Conservation (phyloP, 1,284 basidiomycete genomes). For the Ganoderma boninense region DNA sequence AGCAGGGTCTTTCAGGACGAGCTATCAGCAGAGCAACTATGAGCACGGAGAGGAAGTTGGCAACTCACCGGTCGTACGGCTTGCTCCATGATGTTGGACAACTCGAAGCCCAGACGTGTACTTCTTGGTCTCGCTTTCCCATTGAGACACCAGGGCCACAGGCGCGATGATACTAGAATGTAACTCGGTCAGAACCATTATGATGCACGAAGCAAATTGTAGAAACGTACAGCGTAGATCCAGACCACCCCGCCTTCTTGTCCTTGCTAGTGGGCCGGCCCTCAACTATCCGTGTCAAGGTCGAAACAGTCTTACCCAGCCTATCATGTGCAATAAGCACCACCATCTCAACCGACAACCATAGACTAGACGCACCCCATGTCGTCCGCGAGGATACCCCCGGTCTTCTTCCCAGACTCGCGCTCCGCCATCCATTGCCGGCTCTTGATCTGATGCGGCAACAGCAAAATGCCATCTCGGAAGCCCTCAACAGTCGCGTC, state of each 20-base stretch:
- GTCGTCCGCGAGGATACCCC: slow-evolving; percentile 94
- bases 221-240: slow-evolving; percentile 73
- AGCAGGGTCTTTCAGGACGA: slow-evolving; percentile 57
- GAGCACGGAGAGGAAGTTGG: no score
- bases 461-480: slow-evolving; percentile 68
- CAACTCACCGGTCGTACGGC: slow-evolving; percentile 68
- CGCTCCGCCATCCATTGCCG: slow-evolving; percentile 89
- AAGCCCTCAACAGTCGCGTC: slow-evolving; percentile 81
- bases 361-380: slow-evolving; percentile 70
- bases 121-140: slow-evolving; percentile 87
- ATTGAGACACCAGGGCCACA: slow-evolving; percentile 89
- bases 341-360: neutral
- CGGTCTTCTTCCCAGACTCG: slow-evolving; percentile 80
- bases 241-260: slow-evolving; percentile 74
- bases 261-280: slow-evolving; percentile 76
- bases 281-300: slow-evolving; percentile 83
- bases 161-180: slow-evolving; percentile 78
- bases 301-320: slow-evolving; percentile 94
- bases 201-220: no score
- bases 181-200: slow-evolving; percentile 13
- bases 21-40: neutral
- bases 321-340: slow-evolving; percentile 42
- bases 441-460: slow-evolving; percentile 90
- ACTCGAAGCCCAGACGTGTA: slow-evolving; percentile 80
- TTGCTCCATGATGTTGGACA: slow-evolving; percentile 83